Conservation (phyloP, 2,329 filamentous ascomycete genomes). For the Alternaria sp. region DNA sequence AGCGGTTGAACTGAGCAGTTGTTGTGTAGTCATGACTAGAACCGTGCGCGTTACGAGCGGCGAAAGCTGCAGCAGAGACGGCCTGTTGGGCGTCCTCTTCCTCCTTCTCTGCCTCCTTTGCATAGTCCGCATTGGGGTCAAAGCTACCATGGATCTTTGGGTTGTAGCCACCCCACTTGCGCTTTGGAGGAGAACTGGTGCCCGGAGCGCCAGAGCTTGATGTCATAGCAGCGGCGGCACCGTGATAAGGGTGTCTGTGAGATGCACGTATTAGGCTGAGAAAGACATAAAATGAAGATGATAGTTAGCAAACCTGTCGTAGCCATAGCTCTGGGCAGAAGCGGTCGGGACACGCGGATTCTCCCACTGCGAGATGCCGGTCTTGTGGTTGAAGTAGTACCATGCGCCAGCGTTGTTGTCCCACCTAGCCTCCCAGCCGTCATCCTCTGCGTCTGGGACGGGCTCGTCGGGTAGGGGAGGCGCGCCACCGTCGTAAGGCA, state of each 20-base stretch:
- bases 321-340: slow-evolving; percentile 12
- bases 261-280: slow-evolving; percentile 43
- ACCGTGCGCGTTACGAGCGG: slow-evolving; percentile 33
- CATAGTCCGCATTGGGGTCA: slow-evolving; percentile 95
- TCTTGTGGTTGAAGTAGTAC: slow-evolving; percentile 88
- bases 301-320: slow-evolving; percentile 50
- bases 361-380: slow-evolving; percentile 78
- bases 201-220: slow-evolving; percentile 44
- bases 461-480: slow-evolving; percentile 62
- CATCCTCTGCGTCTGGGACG: slow-evolving; percentile 57
- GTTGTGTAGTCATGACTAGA: slow-evolving; percentile 66
- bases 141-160: slow-evolving; percentile 96
- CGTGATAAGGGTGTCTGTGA: slow-evolving; percentile 32
- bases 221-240: slow-evolving; percentile 39
- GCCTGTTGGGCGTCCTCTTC: slow-evolving; percentile 46
- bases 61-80: slow-evolving; percentile 36
- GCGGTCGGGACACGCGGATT: slow-evolving; percentile 76
- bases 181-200: slow-evolving; percentile 45
- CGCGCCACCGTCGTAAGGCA: slow-evolving; percentile 40
- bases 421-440: slow-evolving; percentile 86
- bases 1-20: slow-evolving; percentile 86
- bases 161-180: slow-evolving; percentile 81
- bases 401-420: slow-evolving; percentile 73
- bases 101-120: slow-evolving; percentile 58
- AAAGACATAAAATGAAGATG: slow-evolving; percentile 37